Evolutionary conservation across 306 rosid species (phyloP).

Genomic region (Trifolium fragiferum): DNA sequence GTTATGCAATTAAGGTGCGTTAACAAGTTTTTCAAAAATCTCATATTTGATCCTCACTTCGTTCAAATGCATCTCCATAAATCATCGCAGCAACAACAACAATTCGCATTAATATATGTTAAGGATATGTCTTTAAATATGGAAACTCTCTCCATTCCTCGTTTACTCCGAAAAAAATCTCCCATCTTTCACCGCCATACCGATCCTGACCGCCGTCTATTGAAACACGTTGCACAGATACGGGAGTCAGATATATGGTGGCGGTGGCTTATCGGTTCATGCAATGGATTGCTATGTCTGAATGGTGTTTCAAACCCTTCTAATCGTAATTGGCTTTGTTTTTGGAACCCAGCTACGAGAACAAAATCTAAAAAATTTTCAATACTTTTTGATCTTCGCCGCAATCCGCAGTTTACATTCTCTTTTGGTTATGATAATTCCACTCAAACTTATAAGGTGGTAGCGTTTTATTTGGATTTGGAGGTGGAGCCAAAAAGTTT

Average conservation of each 20-base stretch:
- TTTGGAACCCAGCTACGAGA: not conserved
- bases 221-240: no score
- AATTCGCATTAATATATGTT: not conserved
- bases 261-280: not conserved
- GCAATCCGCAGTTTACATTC: not conserved
- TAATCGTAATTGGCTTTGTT: not conserved
- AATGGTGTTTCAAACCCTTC: not conserved
- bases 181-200: no score
- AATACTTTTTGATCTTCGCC: no score
- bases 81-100: not conserved
- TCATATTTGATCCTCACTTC: not conserved
- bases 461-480: not conserved
- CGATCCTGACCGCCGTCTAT: no score
- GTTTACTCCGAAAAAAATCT: no score
- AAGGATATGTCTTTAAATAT: not conserved
- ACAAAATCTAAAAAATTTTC: not conserved
- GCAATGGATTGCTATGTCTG: not conserved
- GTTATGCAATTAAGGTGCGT: no score
- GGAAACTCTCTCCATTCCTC: no score
- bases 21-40: no score
- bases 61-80: not conserved
- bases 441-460: not conserved
- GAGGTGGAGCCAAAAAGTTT: not conserved
- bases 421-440: not conserved
- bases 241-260: no score